These are phyloP conservation scores for Aspergillus fructus DNA, from an alignment of 2,329 filamentous ascomycete species.

Conservation along the genomic window DNA sequence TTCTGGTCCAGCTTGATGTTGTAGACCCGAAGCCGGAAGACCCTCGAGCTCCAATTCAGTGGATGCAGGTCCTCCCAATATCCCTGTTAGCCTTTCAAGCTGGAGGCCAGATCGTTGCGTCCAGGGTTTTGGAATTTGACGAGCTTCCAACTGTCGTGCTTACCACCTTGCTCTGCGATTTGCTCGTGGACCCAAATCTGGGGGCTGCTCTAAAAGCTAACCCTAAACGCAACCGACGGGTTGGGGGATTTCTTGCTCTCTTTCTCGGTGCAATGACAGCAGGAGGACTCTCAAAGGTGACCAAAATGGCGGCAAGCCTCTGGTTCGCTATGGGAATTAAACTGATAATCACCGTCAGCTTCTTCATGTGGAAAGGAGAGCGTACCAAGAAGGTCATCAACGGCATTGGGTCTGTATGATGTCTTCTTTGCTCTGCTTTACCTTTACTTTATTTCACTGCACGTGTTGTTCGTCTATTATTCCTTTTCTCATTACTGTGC, in stretches of 20 bases:
- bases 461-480: background rate
- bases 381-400: constrained; percentile 1
- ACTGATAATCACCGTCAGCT: constrained; percentile 32
- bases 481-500: background rate
- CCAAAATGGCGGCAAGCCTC: constrained; percentile 36
- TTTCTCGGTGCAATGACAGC: constrained; percentile 44
- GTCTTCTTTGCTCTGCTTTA: background rate
- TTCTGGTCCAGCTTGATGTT: constrained; percentile 34
- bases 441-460: background rate
- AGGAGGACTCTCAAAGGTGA: constrained; percentile 38
- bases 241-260: constrained; percentile 37
- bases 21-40: constrained; percentile 32
- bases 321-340: constrained; percentile 44
- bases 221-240: constrained; percentile 34
- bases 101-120: constrained; percentile 41
- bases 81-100: constrained; percentile 42
- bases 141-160: constrained; percentile 45
- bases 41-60: constrained; percentile 31
- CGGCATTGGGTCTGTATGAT: constrained; percentile 11
- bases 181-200: constrained; percentile 36
- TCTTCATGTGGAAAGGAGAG: constrained; percentile 36
- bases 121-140: constrained; percentile 36
- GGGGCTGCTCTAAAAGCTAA: constrained; percentile 23
- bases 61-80: constrained; percentile 40
- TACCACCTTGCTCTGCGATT: constrained; percentile 41